Conservation (phyloP, 1,139 yeast genomes). For the Suhomyces anneliseae region DNA sequence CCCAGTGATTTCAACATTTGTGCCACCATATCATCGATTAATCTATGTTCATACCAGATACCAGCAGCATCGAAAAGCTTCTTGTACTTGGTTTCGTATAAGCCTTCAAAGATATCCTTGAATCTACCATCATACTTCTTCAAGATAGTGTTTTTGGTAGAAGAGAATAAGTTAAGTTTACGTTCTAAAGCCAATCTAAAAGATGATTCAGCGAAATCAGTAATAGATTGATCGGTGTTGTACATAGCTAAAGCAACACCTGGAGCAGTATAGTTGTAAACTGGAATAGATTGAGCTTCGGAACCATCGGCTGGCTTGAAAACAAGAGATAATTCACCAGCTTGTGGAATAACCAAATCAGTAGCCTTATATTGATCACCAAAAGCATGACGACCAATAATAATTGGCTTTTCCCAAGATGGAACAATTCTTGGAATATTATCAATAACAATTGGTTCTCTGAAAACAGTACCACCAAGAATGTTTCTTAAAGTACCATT, state of each 20-base stretch:
- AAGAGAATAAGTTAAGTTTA: conserved; percentile 64
- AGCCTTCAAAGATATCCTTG: conserved; percentile 72
- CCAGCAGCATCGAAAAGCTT: conserved; percentile 59
- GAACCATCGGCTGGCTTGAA: conserved; percentile 64
- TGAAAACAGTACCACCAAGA: conserved; percentile 78
- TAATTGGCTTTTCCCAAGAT: conserved; percentile 79
- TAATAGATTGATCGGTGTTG: conserved; percentile 78
- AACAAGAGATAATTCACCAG: conserved; percentile 67
- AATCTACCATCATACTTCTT: conserved; percentile 82
- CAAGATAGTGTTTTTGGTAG: conserved; percentile 79
- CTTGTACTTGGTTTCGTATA: conserved; percentile 61
- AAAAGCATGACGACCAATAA: conserved; percentile 83
- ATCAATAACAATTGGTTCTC: conserved; percentile 80
- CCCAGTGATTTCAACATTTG: conserved; percentile 86
- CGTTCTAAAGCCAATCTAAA: conserved; percentile 72
- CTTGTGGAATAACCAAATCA: conserved; percentile 64
- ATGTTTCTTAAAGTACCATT: conserved; percentile 84
- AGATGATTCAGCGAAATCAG: conserved; percentile 76
- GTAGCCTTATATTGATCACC: conserved; percentile 87
- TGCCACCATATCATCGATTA: conserved; percentile 87
- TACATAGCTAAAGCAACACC: conserved; percentile 85
- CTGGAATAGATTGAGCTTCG: conserved; percentile 48
- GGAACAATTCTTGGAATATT: conserved; percentile 75
- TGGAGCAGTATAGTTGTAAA: conserved; percentile 59
- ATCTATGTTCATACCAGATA: conserved; percentile 79